A percentile compares a stretch with the other conserved stretches of the same genome.
Evolutionary conservation across 2,329 filamentous ascomycete species (phyloP).

Genomic region (Gaeumannomyces tritici): DNA sequence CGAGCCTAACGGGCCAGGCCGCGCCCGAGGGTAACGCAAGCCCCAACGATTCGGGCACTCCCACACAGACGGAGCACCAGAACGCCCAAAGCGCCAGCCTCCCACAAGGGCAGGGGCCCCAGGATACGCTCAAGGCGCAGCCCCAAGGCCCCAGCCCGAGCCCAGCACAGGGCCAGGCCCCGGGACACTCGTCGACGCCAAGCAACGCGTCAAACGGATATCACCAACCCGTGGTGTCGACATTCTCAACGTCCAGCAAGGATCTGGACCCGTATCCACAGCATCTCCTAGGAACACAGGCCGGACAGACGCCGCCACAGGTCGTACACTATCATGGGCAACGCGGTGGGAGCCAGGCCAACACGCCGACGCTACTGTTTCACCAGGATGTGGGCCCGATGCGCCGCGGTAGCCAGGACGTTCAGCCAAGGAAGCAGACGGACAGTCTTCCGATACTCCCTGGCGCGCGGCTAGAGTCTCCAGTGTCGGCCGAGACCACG

Average conservation of each 20-base stretch:
- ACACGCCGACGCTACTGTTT: conserved; percentile 49
- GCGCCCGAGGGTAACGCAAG: conserved; percentile 36
- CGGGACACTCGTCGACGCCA: conserved; percentile 36
- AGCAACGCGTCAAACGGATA: conserved; percentile 49
- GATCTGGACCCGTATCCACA: conserved; percentile 60
- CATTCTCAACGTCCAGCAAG: conserved; percentile 61
- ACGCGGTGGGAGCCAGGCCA: conserved; percentile 56
- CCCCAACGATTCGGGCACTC: conserved; percentile 49
- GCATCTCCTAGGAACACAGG: conserved; percentile 51
- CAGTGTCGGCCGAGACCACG: not conserved
- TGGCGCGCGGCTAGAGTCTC: not conserved
- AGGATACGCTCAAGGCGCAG: conserved; percentile 2
- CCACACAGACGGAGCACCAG: conserved; percentile 52
- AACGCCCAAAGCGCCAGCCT: conserved; percentile 34
- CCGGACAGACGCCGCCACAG: conserved; percentile 53
- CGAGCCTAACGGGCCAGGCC: conserved; percentile 53
- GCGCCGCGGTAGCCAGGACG: conserved; percentile 40
- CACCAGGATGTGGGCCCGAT: conserved; percentile 37
- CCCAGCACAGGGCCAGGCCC: conserved; percentile 13
- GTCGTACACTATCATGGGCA: conserved; percentile 60
- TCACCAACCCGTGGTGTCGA: conserved; percentile 57
- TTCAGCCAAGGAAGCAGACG: conserved; percentile 3
- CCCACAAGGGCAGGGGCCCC: conserved; percentile 18
- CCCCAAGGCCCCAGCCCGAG: conserved; percentile 7
- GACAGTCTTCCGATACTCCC: not conserved